Evolutionary conservation across 2,329 filamentous ascomycete species (phyloP).

Genomic region (Fusarium sacchari): DNA sequence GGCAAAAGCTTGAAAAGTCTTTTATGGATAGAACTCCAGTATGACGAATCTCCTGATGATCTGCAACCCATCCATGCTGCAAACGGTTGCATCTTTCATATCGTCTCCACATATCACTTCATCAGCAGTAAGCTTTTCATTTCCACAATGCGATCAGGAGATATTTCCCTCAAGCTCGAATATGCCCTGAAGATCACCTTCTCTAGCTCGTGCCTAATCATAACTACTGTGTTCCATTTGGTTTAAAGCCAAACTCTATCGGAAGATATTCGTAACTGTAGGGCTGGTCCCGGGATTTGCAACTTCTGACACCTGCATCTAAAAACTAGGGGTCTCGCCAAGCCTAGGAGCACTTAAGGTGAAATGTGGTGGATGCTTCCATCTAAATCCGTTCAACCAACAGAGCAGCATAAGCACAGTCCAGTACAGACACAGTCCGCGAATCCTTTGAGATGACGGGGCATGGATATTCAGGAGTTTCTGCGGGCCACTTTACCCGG

Average conservation of each 20-base stretch:
- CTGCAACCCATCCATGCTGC: not conserved
- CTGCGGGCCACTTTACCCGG: not conserved
- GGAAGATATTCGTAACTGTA: not conserved
- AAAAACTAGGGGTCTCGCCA: not conserved
- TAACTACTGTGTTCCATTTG: not conserved
- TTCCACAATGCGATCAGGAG: not conserved
- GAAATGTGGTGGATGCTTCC: not conserved
- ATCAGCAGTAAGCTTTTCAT: not conserved
- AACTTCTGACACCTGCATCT: not conserved
- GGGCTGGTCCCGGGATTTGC: not conserved
- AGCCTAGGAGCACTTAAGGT: not conserved
- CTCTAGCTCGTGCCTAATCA: not conserved
- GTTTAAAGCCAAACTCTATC: not conserved
- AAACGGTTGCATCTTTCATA: not conserved
- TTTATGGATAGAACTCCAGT: not conserved
- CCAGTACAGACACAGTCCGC: not conserved
- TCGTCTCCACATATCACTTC: not conserved
- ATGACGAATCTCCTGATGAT: constrained; percentile 2
- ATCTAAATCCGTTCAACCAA: not conserved
- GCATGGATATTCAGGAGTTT: constrained; percentile 7
- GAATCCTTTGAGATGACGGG: not conserved
- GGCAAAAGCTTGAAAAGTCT: not conserved
- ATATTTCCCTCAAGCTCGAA: not conserved
- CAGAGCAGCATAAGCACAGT: not conserved
- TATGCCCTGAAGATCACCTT: not conserved